phyloP scores from a whole-genome alignment of 2,329 filamentous ascomycete genomes.

The Escovopsis sp. region DNA sequence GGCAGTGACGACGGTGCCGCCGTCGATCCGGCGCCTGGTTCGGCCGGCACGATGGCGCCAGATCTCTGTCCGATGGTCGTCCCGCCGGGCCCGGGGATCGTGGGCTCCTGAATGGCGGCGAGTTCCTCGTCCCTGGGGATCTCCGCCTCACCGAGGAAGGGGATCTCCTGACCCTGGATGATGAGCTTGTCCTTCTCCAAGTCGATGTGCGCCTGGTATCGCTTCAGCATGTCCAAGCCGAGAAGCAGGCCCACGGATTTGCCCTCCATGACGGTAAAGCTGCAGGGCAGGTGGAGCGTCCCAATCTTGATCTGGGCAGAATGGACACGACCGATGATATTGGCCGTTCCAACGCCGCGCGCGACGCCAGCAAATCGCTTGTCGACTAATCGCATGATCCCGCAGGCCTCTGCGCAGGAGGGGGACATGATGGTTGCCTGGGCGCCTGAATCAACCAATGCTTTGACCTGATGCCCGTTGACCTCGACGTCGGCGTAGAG shows the following conservation, averaged over 20 bases:
- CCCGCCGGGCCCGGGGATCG: slow-evolving; percentile 71
- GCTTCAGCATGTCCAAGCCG: slow-evolving; percentile 91
- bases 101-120: slow-evolving; percentile 61
- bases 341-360: slow-evolving; percentile 83
- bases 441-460: slow-evolving; percentile 90
- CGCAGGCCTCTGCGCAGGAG: slow-evolving; percentile 74
- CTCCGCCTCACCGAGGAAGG: slow-evolving; percentile 82
- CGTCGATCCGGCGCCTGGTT: slow-evolving; percentile 8
- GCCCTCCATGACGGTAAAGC: slow-evolving; percentile 98
- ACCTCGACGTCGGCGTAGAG: slow-evolving; percentile 93
- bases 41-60: slow-evolving; percentile 47
- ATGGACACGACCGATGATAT: slow-evolving; percentile 88
- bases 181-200: slow-evolving; percentile 69
- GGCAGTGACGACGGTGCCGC: not conserved
- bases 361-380: slow-evolving; percentile 83
- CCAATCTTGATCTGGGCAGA: slow-evolving; percentile 92
- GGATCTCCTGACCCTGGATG: slow-evolving; percentile 76
- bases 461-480: slow-evolving; percentile 83
- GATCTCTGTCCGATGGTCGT: slow-evolving; percentile 74
- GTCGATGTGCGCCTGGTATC: slow-evolving; percentile 87
- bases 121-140: slow-evolving; percentile 80
- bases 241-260: slow-evolving; percentile 89
- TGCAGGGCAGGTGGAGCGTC: slow-evolving; percentile 71
- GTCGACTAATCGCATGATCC: slow-evolving; percentile 93
- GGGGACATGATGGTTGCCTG: slow-evolving; percentile 99